phyloP scores from a whole-genome alignment of 768 basidiomycete species.

The Boletellus emodensis region DNA sequence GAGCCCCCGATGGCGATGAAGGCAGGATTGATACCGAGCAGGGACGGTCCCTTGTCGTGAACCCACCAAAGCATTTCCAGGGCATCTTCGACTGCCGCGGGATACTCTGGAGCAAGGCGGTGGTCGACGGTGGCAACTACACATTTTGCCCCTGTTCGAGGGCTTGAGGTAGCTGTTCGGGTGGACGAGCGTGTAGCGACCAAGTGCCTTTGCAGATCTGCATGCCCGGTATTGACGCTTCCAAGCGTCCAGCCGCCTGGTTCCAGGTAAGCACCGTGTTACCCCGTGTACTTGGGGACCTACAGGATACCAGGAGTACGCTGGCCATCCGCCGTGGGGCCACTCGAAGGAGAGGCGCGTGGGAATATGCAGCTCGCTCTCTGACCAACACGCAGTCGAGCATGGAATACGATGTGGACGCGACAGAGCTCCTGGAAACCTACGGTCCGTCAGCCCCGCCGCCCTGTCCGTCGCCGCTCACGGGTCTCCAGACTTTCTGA shows the following conservation, averaged over 20 bases:
- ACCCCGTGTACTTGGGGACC: conserved; percentile 32
- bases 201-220: conserved; percentile 26
- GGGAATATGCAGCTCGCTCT: conserved; percentile 16
- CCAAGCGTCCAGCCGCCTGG: conserved; percentile 78
- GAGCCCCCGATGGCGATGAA: conserved; percentile 69
- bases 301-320: conserved; percentile 72
- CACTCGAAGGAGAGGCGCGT: too few species aligned
- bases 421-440: conserved; percentile 90
- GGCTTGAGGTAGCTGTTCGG: neutral
- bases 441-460: conserved; percentile 58
- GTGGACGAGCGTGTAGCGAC: neutral
- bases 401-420: conserved; percentile 71
- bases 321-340: conserved; percentile 63
- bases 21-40: conserved; percentile 46
- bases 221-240: too few species aligned
- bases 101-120: conserved; percentile 33
- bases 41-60: conserved; percentile 38
- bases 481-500: conserved; percentile 78
- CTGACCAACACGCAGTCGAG: neutral
- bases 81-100: conserved; percentile 31
- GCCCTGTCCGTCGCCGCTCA: conserved; percentile 11
- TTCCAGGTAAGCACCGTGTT: neutral
- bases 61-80: conserved; percentile 36
- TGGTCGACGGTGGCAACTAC: conserved; percentile 33
- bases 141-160: conserved; percentile 28